These are phyloP conservation scores for Diplocarpon mali DNA, from an alignment of 2,329 filamentous ascomycete species.

Conservation along the genomic window DNA sequence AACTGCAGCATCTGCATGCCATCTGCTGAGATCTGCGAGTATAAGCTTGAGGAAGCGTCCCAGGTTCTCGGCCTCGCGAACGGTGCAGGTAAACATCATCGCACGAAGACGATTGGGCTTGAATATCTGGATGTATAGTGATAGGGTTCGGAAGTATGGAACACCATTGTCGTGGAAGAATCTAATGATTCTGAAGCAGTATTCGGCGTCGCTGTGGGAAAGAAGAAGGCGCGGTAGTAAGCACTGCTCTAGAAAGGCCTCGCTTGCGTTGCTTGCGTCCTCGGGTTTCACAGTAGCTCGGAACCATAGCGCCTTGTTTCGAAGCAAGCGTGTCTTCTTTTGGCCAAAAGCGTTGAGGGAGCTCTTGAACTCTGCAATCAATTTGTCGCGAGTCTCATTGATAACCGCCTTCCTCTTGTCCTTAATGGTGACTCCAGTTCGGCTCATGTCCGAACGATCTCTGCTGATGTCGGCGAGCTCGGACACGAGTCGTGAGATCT, in stretches of 20 bases:
- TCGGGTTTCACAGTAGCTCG: slow-evolving; percentile 51
- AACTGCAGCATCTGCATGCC: slow-evolving; percentile 66
- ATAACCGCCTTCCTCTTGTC: slow-evolving; percentile 60
- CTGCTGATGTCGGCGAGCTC: slow-evolving; percentile 56
- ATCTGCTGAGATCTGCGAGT: slow-evolving; percentile 66
- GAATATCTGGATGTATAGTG: slow-evolving; percentile 76
- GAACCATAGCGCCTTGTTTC: slow-evolving; percentile 75
- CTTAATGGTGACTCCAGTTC: slow-evolving; percentile 53
- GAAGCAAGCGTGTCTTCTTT: slow-evolving; percentile 57
- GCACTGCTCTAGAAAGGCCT: slow-evolving; percentile 77
- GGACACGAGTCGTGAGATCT: slow-evolving; percentile 57
- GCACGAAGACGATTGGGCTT: slow-evolving; percentile 68
- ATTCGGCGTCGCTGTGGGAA: slow-evolving; percentile 80
- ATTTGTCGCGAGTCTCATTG: slow-evolving; percentile 54
- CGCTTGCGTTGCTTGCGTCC: slow-evolving; percentile 63
- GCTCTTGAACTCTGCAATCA: slow-evolving; percentile 62
- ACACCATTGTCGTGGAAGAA: slow-evolving; percentile 77
- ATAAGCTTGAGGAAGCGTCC: slow-evolving; percentile 80
- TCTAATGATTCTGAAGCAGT: slow-evolving; percentile 75
- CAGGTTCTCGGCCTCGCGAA: slow-evolving; percentile 85
- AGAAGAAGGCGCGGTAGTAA: slow-evolving; percentile 79
- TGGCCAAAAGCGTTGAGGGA: slow-evolving; percentile 58
- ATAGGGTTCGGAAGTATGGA: slow-evolving; percentile 76
- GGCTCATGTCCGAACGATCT: slow-evolving; percentile 63
- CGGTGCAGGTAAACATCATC: slow-evolving; percentile 80